Conservation (phyloP, 768 basidiomycete genomes). For the Leccinum truebloodii region DNA sequence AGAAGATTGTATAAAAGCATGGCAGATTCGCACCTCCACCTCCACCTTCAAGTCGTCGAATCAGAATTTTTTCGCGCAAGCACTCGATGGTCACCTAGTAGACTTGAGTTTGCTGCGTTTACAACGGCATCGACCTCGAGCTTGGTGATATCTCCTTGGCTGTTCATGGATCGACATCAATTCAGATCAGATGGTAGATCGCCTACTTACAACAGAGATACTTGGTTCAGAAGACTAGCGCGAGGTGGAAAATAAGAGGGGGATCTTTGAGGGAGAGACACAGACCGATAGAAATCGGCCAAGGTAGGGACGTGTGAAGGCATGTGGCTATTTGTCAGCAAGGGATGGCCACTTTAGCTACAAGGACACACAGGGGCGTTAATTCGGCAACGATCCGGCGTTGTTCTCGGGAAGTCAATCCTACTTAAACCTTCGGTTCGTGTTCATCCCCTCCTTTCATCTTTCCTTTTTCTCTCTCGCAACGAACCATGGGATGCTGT, state of each 20-base stretch:
- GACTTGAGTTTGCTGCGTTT: slow-evolving; percentile 75
- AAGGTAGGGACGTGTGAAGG: slow-evolving; percentile 52
- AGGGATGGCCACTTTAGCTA: slow-evolving; percentile 20
- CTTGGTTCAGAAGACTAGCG: slow-evolving; percentile 47
- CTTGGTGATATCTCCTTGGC: slow-evolving; percentile 79
- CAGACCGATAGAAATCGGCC: slow-evolving; percentile 49
- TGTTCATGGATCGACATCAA: slow-evolving; percentile 26
- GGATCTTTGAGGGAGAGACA: slow-evolving; percentile 36
- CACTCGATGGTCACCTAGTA: slow-evolving; percentile 53
- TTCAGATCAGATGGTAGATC: neutral
- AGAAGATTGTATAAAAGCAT: neutral
- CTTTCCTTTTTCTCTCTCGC: slow-evolving; percentile 32
- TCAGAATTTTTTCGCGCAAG: neutral
- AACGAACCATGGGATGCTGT: slow-evolving; percentile 58
- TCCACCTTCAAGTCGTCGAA: slow-evolving; percentile 52
- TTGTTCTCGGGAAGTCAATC: slow-evolving; percentile 34
- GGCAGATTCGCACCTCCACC: slow-evolving; percentile 59
- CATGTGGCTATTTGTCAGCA: neutral
- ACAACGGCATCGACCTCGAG: slow-evolving; percentile 74
- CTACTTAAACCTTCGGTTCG: slow-evolving; percentile 26
- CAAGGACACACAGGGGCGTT: slow-evolving; percentile 21
- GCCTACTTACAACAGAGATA: slow-evolving; percentile 66
- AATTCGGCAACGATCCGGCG: slow-evolving; percentile 24
- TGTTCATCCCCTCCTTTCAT: slow-evolving; percentile 25
- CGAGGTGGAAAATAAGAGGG: slow-evolving; percentile 33